Evolutionary conservation across 129 eudicot genomes (phyloP).

Genomic region (Ambrosia trifida): DNA sequence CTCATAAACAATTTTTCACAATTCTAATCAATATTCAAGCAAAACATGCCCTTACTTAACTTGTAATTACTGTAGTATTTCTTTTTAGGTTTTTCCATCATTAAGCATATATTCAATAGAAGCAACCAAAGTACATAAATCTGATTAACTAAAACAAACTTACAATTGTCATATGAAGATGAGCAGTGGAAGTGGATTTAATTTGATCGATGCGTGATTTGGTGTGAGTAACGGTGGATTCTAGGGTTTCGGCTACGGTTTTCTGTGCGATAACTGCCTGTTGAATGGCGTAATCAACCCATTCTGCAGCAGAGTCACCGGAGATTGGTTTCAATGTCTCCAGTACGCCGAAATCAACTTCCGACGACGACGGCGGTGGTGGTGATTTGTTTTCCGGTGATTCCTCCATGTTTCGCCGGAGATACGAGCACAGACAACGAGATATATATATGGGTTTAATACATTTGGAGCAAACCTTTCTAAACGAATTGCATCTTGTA

Average conservation of each 20-base stretch:
- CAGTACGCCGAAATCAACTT: constrained; percentile 13
- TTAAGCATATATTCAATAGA: not conserved
- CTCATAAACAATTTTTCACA: not conserved
- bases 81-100: not conserved
- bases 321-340: constrained; percentile 34
- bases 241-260: constrained; percentile 46
- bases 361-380: constrained; percentile 30
- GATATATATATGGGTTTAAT: not conserved
- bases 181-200: constrained; percentile 71
- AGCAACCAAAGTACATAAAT: constrained; percentile 4
- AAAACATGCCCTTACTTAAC: too few relatives aligned
- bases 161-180: constrained; percentile 67
- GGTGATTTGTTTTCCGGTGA: constrained; percentile 41
- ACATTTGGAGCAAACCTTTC: constrained; percentile 23
- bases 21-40: constrained; percentile 4
- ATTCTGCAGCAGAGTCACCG: constrained; percentile 41
- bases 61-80: too few relatives aligned
- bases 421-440: constrained; percentile 10
- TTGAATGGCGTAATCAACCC: constrained; percentile 70
- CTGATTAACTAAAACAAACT: constrained; percentile 16
- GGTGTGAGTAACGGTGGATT: constrained; percentile 48
- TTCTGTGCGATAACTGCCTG: constrained; percentile 63
- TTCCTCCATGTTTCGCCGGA: constrained; percentile 47
- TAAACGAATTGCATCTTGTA: not conserved
- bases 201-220: constrained; percentile 65